Evolutionary conservation across 2,329 filamentous ascomycete genomes (phyloP), one percentile per base, ranked within the genome.

Genomic region (Amauroascus niger): DNA sequence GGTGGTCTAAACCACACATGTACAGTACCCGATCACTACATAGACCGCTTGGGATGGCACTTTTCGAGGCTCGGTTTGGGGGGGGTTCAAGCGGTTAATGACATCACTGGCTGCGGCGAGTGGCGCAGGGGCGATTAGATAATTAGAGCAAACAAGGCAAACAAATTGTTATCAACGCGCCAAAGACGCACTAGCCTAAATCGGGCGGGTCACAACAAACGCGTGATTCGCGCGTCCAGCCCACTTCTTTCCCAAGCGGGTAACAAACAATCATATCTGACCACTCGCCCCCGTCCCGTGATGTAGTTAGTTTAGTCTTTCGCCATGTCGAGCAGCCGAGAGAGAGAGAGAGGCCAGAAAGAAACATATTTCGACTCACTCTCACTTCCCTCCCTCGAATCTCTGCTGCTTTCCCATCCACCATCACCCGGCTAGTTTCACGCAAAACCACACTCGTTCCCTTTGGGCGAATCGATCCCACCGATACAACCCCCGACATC

Each of bases 161-260:
- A 52, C 50, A 52, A 13, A 13, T n/a, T 37, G 49, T 51, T 35
- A 44, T 44, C 49, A 33, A 20, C 50, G 14, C 41, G 32, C 44
- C 50, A 43, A n/a, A 45, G 44, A 24, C 20, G 22, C 28, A 16
- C 51, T 53, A 53, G 28, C 51, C 51, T 16, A 32, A n/a, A 53
- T 53, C 18, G 1, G 37, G 51, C 51, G 35, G 35, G 51, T 22
- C 22, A 53, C 35, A 53, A 53, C 51, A 53, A 53, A 53, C 51
- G 51, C 51, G 51, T 53, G 50, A 40, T 40, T 35, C 28, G 33
- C 51, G 51, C 37, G 51, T 53, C 40, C 30, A 24, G 51, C 41
- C 41, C 49, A 49, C 33, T 43, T 49, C 51, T 28, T 53, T 47
- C 51, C 51, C 33, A 48, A 53, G 44, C 14, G 33, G 50, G 50